Evolutionary conservation across 2,329 filamentous ascomycete species (phyloP).

Genomic region (Ustulina deusta): DNA sequence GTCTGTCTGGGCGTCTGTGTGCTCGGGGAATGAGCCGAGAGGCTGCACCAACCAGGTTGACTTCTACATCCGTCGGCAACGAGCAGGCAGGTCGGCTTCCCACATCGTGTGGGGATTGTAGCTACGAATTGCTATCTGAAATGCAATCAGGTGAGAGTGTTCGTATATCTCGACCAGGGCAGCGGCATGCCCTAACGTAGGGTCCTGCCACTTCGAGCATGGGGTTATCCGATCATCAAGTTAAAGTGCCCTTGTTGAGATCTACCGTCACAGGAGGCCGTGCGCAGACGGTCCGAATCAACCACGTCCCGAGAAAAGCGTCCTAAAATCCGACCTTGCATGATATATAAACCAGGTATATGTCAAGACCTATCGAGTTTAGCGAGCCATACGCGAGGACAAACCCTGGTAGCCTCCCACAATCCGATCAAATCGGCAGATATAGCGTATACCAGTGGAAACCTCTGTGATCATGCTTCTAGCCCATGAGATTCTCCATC

Average conservation of each 20-base stretch:
- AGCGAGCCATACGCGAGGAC: slow-evolving; percentile 11
- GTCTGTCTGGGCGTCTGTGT: slow-evolving; percentile 29
- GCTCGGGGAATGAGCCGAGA: slow-evolving; percentile 35
- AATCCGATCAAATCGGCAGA: slow-evolving; percentile 6
- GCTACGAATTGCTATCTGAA: slow-evolving; percentile 1
- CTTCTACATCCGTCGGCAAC: slow-evolving; percentile 3
- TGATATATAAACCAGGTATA: slow-evolving; percentile 27
- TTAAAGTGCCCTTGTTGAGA: slow-evolving; percentile 28
- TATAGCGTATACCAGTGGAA: neutral
- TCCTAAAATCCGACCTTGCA: slow-evolving; percentile 19
- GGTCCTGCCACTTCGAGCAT: slow-evolving; percentile 22
- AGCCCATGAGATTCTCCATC: slow-evolving; percentile 7
- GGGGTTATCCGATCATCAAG: slow-evolving; percentile 18
- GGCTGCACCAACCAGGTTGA: slow-evolving; percentile 17
- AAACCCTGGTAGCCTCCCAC: slow-evolving; percentile 5
- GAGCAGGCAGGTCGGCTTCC: slow-evolving; percentile 15
- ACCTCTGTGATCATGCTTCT: neutral
- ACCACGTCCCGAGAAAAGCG: slow-evolving; percentile 23
- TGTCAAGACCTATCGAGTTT: slow-evolving; percentile 26
- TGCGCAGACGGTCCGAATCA: slow-evolving; percentile 32
- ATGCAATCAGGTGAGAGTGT: slow-evolving; percentile 23
- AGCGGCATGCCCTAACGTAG: slow-evolving; percentile 10
- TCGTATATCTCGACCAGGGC: slow-evolving; percentile 20
- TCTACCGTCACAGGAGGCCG: slow-evolving; percentile 35
- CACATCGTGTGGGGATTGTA: slow-evolving; percentile 20